Evolutionary conservation across 73 alveolate genomes (phyloP), one percentile per base, ranked within the genome.

Genomic region (Diophrys sp.): DNA sequence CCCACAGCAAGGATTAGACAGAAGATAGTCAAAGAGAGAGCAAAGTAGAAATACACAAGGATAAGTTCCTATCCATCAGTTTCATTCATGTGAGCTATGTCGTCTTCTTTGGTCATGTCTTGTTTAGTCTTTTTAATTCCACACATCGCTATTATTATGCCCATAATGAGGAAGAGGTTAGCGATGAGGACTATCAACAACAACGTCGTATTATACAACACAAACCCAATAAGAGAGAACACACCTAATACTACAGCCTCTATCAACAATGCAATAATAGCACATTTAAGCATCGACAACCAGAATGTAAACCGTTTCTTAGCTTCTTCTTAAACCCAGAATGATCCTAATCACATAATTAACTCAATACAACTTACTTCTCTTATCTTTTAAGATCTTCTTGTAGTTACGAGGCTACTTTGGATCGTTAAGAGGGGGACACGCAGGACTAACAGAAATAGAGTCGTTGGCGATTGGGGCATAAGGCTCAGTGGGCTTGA

Each of bases 31-130:
- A 68, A 31, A 29, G 18, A 1, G 24, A 68, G 5, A n/a, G 75
- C 75, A 28, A 68, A 68, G 55, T 68, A 68, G 75, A 68, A 68
- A 24, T 26, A 68, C 26, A 28, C 34, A 23, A 68, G 34, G 54
- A 68, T 68, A 24, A 68, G 26, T 23, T 68, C 75, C 29, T 68
- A 31, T 18, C 75, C 75, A 68, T 2, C 75, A 68, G 75, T 68
- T 28, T 68, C 75, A 2, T 23, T 26, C 75, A 68, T 68, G 5
- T 31, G 23, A 2, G 23, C 31, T 2, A 11, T 11, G 18, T 68
- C 26, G 24, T 27, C 55, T 18, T 68, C 2, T 5, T 2, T 28
- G 24, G 23, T 28, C 25, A 68, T 14, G 29, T 68, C 75, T 2
- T 2, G 23, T 24, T 28, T 68, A 55, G 29, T 28, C 55, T 55